Evolutionary conservation across 129 eudicot genomes (phyloP).

Genomic region (Chrysanthemum lavandulifolium): DNA sequence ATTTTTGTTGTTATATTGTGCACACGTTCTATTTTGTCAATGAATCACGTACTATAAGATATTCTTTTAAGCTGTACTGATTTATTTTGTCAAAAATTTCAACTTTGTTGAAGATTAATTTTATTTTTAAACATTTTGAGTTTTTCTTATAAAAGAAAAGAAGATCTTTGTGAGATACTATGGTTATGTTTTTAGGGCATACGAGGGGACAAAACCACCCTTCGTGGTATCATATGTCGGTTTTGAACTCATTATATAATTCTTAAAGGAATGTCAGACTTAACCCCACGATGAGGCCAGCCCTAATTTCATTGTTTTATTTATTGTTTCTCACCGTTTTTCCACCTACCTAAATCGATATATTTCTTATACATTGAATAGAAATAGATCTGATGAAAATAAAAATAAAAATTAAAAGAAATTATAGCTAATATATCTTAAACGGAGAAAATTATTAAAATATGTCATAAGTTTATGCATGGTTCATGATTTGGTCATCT

Average conservation of each 20-base stretch:
- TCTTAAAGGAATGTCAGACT: slow-evolving; percentile 40
- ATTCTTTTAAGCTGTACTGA: too few species aligned
- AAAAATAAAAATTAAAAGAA: too few species aligned
- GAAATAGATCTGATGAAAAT: not conserved
- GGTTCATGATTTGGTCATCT: too few species aligned
- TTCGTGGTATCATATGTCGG: slow-evolving; percentile 41
- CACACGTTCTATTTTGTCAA: too few species aligned
- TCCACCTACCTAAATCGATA: slow-evolving; percentile 13
- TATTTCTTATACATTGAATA: not conserved
- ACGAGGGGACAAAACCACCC: slow-evolving; percentile 43
- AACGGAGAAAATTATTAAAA: too few species aligned
- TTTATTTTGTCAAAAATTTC: too few species aligned
- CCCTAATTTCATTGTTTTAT: slow-evolving; percentile 14
- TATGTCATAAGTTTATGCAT: too few species aligned
- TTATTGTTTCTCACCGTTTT: not conserved
- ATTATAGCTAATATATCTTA: too few species aligned
- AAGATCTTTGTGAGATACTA: slow-evolving; percentile 26
- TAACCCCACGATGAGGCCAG: slow-evolving; percentile 50
- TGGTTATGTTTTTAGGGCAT: slow-evolving; percentile 23
- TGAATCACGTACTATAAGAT: too few species aligned
- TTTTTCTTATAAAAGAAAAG: not conserved
- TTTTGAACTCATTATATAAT: slow-evolving; percentile 3
- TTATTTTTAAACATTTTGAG: too few species aligned
- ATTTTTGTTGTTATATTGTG: too few species aligned
- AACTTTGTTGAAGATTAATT: too few species aligned